Evolutionary conservation across 768 basidiomycete species (phyloP).

Genomic region (Suillus cothurnatus): DNA sequence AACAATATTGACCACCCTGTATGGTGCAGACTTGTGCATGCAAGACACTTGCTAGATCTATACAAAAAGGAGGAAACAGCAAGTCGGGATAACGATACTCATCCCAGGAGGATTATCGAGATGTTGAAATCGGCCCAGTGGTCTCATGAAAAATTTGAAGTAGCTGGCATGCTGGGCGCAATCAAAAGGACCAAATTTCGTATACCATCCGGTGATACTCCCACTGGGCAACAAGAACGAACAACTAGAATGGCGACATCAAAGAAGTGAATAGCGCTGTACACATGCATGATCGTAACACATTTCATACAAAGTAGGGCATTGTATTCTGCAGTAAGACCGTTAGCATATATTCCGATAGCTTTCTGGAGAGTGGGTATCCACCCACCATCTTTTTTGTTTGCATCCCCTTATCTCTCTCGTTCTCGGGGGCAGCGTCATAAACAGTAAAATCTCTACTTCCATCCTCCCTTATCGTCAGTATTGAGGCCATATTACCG

Average conservation of each 20-base stretch:
- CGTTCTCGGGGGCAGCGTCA: constrained; percentile 87
- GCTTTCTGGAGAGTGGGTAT: background rate
- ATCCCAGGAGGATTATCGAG: background rate
- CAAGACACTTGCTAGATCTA: background rate
- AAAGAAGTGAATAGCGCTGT: background rate
- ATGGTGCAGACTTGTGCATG: background rate
- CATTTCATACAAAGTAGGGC: constrained; percentile 52
- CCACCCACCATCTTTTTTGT: constrained; percentile 67
- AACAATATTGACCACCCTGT: background rate
- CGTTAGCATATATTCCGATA: constrained; percentile 1
- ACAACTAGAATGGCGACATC: background rate
- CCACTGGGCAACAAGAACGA: too few relatives aligned
- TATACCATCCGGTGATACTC: background rate
- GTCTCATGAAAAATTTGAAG: background rate
- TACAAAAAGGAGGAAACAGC: background rate
- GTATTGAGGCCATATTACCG: constrained; percentile 89
- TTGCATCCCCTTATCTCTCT: constrained; percentile 79
- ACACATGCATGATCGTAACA: constrained; percentile 7
- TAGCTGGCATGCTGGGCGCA: too few relatives aligned
- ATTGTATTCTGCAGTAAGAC: constrained; percentile 46
- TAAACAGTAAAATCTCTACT: constrained; percentile 78
- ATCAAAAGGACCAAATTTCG: background rate
- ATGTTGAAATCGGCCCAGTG: background rate
- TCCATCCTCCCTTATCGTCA: constrained; percentile 77
- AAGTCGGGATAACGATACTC: background rate